These are phyloP conservation scores for Starmerella apis DNA, from an alignment of 805 yeast species.

Conservation along the genomic window DNA sequence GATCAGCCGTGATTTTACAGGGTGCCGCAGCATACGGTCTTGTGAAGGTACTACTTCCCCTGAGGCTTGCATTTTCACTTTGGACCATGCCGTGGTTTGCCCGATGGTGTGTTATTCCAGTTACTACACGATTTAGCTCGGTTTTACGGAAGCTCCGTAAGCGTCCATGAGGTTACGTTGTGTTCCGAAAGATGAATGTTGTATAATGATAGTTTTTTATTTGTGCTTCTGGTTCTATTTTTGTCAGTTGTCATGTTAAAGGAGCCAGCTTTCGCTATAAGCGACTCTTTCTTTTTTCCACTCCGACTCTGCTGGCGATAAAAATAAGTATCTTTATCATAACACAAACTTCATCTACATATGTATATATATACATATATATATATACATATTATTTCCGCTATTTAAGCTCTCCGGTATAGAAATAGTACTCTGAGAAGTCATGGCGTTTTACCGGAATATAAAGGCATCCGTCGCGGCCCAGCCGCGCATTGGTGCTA, in stretches of 20 bases:
- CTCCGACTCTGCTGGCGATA: too few species aligned
- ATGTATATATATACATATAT: too few species aligned
- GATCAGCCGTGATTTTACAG: conserved; percentile 47
- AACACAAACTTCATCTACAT: too few species aligned
- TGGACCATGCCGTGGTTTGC: conserved; percentile 51
- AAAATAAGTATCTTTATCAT: too few species aligned
- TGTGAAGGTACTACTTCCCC: conserved; percentile 48
- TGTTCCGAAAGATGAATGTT: too few species aligned
- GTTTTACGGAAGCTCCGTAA: not conserved
- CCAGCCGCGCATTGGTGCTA: conserved; percentile 11
- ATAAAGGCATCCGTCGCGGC: conserved; percentile 21
- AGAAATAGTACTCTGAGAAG: conserved; percentile 20
- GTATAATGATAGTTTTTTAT: too few species aligned
- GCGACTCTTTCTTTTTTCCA: too few species aligned
- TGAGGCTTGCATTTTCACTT: conserved; percentile 43
- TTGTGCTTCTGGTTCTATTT: too few species aligned
- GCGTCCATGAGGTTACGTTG: not conserved
- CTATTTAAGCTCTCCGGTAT: conserved; percentile 22
- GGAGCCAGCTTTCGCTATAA: too few species aligned
- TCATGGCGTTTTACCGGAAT: conserved; percentile 19
- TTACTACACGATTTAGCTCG: conserved; percentile 26
- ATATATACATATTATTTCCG: not conserved
- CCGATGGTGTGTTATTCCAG: conserved; percentile 41
- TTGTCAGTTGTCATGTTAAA: too few species aligned
- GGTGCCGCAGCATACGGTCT: conserved; percentile 69